Percentiles rank a stretch among this genome's conserved stretches.
Conservation (phyloP, 2,329 filamentous ascomycete species). For the Alternaria arbusti region DNA sequence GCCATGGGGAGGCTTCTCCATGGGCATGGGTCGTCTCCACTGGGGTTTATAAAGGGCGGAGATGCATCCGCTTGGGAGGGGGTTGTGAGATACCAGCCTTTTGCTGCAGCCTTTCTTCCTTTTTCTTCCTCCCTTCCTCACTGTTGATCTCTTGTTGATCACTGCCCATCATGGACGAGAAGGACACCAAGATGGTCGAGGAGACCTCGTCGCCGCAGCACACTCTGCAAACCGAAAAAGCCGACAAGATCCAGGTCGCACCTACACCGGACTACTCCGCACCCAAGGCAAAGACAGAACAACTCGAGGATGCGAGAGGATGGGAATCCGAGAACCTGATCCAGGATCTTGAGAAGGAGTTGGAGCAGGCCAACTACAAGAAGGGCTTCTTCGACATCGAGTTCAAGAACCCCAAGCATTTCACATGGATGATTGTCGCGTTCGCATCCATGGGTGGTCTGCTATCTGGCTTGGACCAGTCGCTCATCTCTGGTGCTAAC, state of each 20-base stretch:
- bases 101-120: slow-evolving; percentile 7
- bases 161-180: slow-evolving; percentile 36
- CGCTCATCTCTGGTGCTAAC: slow-evolving; percentile 73
- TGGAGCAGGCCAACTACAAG: slow-evolving; percentile 45
- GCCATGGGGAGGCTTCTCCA: slow-evolving; percentile 31
- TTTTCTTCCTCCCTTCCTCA: slow-evolving; percentile 1
- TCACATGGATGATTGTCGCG: slow-evolving; percentile 71
- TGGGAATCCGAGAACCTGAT: slow-evolving; percentile 56
- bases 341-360: slow-evolving; percentile 49
- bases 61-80: slow-evolving; percentile 3
- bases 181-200: slow-evolving; percentile 27
- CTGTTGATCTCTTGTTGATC: slow-evolving; percentile 13
- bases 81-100: slow-evolving; percentile 14
- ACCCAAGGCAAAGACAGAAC: slow-evolving; percentile 41
- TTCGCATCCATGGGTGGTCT: slow-evolving; percentile 80
- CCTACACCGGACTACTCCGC: slow-evolving; percentile 29
- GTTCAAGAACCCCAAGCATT: slow-evolving; percentile 68
- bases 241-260: slow-evolving; percentile 27
- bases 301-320: slow-evolving; percentile 42
- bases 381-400: slow-evolving; percentile 60
- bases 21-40: slow-evolving; percentile 25
- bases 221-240: slow-evolving; percentile 20
- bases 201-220: slow-evolving; percentile 12
- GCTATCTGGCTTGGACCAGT: slow-evolving; percentile 75
- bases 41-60: slow-evolving; percentile 36